Percentiles rank a stretch among this genome's conserved stretches.
phyloP scores from a whole-genome alignment of 2,329 filamentous ascomycete genomes.

The Pseudopyricularia javanii region DNA sequence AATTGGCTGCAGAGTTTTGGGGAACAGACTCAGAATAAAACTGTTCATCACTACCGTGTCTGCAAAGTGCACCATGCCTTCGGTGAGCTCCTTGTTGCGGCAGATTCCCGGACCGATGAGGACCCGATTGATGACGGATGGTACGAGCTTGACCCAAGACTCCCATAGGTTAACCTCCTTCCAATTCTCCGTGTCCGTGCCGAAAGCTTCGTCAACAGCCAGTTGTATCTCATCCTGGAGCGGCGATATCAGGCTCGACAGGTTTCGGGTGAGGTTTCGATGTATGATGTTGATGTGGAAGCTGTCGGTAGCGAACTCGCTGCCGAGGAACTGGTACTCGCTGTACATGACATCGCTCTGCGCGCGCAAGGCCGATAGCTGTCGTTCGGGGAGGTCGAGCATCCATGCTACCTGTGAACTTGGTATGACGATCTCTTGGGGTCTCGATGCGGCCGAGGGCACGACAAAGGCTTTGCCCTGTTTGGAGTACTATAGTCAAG shows the following conservation, averaged over 20 bases:
- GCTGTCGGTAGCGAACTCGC: slow-evolving; percentile 17
- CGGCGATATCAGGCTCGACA: slow-evolving; percentile 23
- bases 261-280: slow-evolving; percentile 27
- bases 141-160: slow-evolving; percentile 27
- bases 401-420: slow-evolving; percentile 30
- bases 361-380: slow-evolving; percentile 26
- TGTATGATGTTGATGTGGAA: slow-evolving; percentile 30
- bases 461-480: slow-evolving; percentile 26
- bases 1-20: slow-evolving; percentile 34
- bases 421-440: slow-evolving; percentile 31
- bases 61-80: slow-evolving; percentile 35
- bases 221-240: slow-evolving; percentile 25
- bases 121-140: slow-evolving; percentile 28
- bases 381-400: slow-evolving; percentile 30
- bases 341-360: slow-evolving; percentile 31
- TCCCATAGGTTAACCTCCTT: slow-evolving; percentile 30
- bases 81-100: slow-evolving; percentile 30
- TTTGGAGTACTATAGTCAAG: slow-evolving; percentile 22
- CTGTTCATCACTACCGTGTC: slow-evolving; percentile 32
- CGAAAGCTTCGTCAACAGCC: slow-evolving; percentile 22
- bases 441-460: slow-evolving; percentile 24
- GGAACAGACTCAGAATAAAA: slow-evolving; percentile 31
- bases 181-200: slow-evolving; percentile 21
- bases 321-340: slow-evolving; percentile 28
- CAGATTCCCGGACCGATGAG: slow-evolving; percentile 24